phyloP scores from a whole-genome alignment of 352 stramenopile species.

The Phytophthora melonis region DNA sequence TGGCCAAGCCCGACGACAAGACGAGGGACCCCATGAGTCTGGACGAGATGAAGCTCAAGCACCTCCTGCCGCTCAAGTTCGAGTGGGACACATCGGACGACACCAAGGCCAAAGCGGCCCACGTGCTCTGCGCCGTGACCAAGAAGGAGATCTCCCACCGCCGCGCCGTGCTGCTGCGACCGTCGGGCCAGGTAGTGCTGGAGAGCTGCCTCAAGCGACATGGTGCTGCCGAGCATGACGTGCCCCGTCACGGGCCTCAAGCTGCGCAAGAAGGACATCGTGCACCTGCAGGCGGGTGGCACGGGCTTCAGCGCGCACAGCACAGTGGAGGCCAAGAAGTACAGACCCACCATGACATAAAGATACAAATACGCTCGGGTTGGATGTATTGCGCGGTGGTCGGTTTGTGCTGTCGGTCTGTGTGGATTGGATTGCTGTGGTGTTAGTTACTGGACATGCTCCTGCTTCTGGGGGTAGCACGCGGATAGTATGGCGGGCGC shows the following conservation, averaged over 20 bases:
- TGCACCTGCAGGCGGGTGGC: conserved; percentile 77
- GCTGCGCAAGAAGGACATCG: conserved; percentile 88
- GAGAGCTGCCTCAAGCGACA: conserved; percentile 84
- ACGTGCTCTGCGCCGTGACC: conserved; percentile 76
- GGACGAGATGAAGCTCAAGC: conserved; percentile 87
- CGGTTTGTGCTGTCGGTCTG: too few relatives aligned
- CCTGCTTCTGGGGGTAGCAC: too few relatives aligned
- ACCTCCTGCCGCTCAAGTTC: conserved; percentile 89
- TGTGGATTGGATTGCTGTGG: too few relatives aligned
- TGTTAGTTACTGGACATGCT: too few relatives aligned
- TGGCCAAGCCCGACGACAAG: conserved; percentile 73
- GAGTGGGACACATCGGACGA: conserved; percentile 55
- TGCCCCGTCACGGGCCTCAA: conserved; percentile 87
- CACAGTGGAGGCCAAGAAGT: conserved; percentile 90
- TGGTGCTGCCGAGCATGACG: conserved; percentile 88
- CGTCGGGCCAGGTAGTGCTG: conserved; percentile 83
- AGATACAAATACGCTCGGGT: not conserved
- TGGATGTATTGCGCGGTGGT: too few relatives aligned
- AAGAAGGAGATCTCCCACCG: conserved; percentile 89
- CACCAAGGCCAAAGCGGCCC: conserved; percentile 14
- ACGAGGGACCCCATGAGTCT: conserved; percentile 87
- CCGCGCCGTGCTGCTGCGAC: conserved; percentile 75
- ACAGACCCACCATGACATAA: conserved; percentile 79
- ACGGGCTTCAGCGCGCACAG: conserved; percentile 88
- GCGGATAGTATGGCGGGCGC: too few relatives aligned